A percentile compares a stretch with the other conserved stretches of the same genome.
Evolutionary conservation across 23 red algal genomes (phyloP).

Genomic region (Gracilaria domingensis): DNA sequence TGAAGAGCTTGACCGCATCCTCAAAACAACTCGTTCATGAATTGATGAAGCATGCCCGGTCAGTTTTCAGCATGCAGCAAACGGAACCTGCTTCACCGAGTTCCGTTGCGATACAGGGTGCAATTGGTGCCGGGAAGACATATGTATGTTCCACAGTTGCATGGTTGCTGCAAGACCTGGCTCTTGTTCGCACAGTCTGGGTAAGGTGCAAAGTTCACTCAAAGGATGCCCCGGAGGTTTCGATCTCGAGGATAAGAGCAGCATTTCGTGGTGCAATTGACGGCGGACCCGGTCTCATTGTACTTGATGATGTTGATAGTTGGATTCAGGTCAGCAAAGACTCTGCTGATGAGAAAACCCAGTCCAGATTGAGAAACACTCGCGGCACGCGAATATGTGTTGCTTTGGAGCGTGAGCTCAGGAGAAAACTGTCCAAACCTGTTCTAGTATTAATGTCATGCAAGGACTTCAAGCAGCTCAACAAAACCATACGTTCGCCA

Average conservation of each 20-base stretch:
- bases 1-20: not conserved
- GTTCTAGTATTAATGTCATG: constrained; percentile 45
- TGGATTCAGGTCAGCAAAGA: constrained; percentile 11
- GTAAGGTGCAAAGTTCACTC: constrained; percentile 39
- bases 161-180: constrained; percentile 43
- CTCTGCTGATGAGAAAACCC: not conserved
- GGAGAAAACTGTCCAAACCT: not conserved
- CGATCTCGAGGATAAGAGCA: constrained; percentile 1
- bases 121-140: constrained; percentile 52
- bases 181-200: constrained; percentile 56
- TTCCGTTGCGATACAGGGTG: constrained; percentile 18
- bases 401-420: constrained; percentile 30
- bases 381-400: not conserved
- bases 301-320: constrained; percentile 62
- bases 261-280: constrained; percentile 53
- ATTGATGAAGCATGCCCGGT: not conserved
- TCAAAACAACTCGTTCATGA: constrained; percentile 19
- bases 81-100: not conserved
- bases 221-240: constrained; percentile 11
- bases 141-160: constrained; percentile 45
- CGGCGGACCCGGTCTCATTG: constrained; percentile 59
- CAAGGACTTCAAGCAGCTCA: constrained; percentile 11
- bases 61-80: not conserved
- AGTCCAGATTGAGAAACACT: not conserved
- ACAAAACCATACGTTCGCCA: constrained; percentile 26